A percentile compares a stretch with the other conserved stretches of the same genome.
Conservation (phyloP, 1,284 basidiomycete species). For the Malassezia brasiliensis region DNA sequence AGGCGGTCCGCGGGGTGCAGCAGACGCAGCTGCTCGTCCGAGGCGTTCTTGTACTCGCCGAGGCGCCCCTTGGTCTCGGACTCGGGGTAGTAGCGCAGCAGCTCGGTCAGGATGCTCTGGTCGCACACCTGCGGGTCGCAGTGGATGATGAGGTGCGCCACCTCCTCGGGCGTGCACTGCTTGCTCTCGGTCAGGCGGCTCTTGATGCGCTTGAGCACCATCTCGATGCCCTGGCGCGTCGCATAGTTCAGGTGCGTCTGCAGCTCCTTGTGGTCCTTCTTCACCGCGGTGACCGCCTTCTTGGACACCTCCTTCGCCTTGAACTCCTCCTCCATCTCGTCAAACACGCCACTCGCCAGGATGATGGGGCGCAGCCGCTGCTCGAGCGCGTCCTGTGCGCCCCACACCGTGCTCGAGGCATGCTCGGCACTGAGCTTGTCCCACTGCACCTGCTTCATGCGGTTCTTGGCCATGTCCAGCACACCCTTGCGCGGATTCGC, state of each 20-base stretch:
- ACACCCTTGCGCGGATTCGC: constrained; percentile 73
- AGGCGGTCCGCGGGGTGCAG: constrained; percentile 89
- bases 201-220: constrained; percentile 24
- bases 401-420: constrained; percentile 46
- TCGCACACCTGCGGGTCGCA: constrained; percentile 45
- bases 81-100: constrained; percentile 46
- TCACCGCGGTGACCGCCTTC: constrained; percentile 40
- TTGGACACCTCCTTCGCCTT: constrained; percentile 79
- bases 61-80: constrained; percentile 46
- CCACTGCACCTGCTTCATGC: constrained; percentile 99
- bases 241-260: constrained; percentile 43
- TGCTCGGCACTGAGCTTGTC: constrained; percentile 59
- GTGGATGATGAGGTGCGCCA: constrained; percentile 45
- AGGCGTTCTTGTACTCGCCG: constrained; percentile 65
- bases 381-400: constrained; percentile 29
- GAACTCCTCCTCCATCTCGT: constrained; percentile 96
- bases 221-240: constrained; percentile 35
- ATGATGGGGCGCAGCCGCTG: constrained; percentile 25
- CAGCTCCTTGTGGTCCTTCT: constrained; percentile 48
- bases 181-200: constrained; percentile 29
- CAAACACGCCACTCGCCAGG: constrained; percentile 63
- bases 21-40: constrained; percentile 73
- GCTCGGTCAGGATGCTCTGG: constrained; percentile 43
- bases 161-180: constrained; percentile 45
- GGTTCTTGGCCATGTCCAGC: constrained; percentile 68